These are phyloP conservation scores for Lipomyces sp. DNA, from an alignment of 805 yeast species.

Conservation along the genomic window DNA sequence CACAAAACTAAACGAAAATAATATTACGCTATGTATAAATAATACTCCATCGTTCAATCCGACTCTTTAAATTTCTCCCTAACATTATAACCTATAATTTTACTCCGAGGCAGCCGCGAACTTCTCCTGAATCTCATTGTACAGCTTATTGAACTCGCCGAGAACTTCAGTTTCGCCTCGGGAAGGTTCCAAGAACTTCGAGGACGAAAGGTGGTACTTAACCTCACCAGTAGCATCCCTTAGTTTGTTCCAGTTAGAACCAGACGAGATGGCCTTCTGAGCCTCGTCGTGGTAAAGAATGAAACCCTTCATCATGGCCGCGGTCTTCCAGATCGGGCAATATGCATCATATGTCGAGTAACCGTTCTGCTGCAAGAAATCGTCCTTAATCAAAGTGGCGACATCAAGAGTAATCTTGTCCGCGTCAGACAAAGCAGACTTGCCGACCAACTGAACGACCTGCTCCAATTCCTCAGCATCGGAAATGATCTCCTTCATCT, in stretches of 20 bases:
- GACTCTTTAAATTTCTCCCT: neutral
- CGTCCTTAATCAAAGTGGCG: constrained; percentile 89
- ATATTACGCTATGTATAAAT: neutral
- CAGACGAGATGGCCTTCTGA: constrained; percentile 91
- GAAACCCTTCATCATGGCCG: constrained; percentile 96
- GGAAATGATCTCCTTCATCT: constrained; percentile 90
- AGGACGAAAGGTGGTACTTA: constrained; percentile 89
- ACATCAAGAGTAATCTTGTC: constrained; percentile 97
- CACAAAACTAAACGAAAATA: neutral
- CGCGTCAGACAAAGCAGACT: constrained; percentile 93
- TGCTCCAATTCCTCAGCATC: constrained; percentile 99
- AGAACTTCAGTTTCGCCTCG: constrained; percentile 81
- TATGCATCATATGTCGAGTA: constrained; percentile 97
- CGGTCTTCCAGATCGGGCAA: constrained; percentile 99
- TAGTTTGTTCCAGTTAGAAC: constrained; percentile 93
- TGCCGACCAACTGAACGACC: constrained; percentile 98
- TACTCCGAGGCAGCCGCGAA: constrained; percentile 96
- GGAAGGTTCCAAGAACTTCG: constrained; percentile 95
- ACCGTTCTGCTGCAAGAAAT: constrained; percentile 98
- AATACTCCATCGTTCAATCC: neutral
- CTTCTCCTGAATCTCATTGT: constrained; percentile 78
- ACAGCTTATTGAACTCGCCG: constrained; percentile 76
- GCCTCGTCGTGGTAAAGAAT: constrained; percentile 94
- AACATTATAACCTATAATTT: neutral
- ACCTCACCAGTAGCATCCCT: constrained; percentile 88